These are phyloP conservation scores for Sclerospora graminicola DNA, from an alignment of 352 stramenopile species.

Conservation along the genomic window DNA sequence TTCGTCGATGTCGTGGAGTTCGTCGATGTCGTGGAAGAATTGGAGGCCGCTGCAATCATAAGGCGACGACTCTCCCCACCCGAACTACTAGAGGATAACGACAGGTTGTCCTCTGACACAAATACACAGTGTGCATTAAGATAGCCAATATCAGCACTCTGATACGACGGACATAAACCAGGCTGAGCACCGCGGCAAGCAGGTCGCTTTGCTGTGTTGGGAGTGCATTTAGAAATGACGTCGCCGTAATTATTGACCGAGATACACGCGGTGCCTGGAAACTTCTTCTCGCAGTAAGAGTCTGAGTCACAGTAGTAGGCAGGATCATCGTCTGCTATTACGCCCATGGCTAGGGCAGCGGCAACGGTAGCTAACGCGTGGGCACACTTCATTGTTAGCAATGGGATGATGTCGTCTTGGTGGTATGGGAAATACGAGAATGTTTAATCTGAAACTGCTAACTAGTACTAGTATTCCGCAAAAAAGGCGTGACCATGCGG, in stretches of 20 bases:
- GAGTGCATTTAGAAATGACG: constrained; percentile 69
- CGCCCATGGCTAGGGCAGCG: constrained; percentile 18
- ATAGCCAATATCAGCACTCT: constrained; percentile 57
- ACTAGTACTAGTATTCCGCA: too few species aligned
- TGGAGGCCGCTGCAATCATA: constrained; percentile 6
- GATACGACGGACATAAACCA: constrained; percentile 71
- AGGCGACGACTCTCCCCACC: constrained; percentile 11
- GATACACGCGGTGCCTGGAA: constrained; percentile 64
- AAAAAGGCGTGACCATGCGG: too few species aligned
- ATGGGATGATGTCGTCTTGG: too few species aligned
- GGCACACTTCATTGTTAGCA: constrained; percentile 38
- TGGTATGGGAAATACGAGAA: too few species aligned
- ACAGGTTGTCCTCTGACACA: constrained; percentile 42
- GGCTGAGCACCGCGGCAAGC: constrained; percentile 62
- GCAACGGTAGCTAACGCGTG: constrained; percentile 24
- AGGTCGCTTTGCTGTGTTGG: constrained; percentile 60
- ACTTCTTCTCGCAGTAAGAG: constrained; percentile 57
- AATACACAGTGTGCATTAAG: constrained; percentile 81
- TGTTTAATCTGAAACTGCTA: too few species aligned
- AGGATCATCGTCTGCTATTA: constrained; percentile 18
- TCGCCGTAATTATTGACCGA: constrained; percentile 68
- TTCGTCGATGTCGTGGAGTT: neutral
- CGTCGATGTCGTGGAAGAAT: constrained; percentile 1
- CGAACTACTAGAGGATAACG: constrained; percentile 15
- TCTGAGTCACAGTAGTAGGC: constrained; percentile 58